These are phyloP conservation scores for Collybia nuda DNA, from an alignment of 768 basidiomycete species.

Conservation along the genomic window DNA sequence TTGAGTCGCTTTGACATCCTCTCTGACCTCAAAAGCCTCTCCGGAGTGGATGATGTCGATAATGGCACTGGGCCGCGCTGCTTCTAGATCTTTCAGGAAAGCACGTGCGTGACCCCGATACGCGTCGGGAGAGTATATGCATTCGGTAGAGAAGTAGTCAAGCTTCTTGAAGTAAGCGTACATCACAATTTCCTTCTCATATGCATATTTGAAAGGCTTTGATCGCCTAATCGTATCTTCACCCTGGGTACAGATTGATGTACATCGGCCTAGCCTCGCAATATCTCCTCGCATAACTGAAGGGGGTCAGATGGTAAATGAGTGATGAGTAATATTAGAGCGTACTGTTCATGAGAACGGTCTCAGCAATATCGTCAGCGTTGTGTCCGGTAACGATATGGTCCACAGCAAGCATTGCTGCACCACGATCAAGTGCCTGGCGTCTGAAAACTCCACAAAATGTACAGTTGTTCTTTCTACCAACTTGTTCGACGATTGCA, in stretches of 20 bases:
- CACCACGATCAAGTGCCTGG: conserved; percentile 95
- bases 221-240: conserved; percentile 96
- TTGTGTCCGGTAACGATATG: conserved; percentile 99
- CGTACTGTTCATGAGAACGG: conserved; percentile 97
- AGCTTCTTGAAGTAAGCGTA: conserved; percentile 98
- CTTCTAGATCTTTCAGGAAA: conserved; percentile 95
- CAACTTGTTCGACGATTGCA: conserved; percentile 89
- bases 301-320: conserved; percentile 2
- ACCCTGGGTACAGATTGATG: conserved; percentile 91
- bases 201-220: conserved; percentile 99
- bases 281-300: conserved; percentile 98
- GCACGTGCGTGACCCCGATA: conserved; percentile 95
- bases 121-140: conserved; percentile 98
- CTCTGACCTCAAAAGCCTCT: conserved; percentile 84
- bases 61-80: conserved; percentile 90
- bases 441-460: conserved; percentile 98
- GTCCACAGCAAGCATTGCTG: conserved; percentile 83
- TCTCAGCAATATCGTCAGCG: conserved; percentile 98
- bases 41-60: conserved; percentile 98
- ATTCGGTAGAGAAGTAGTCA: conserved; percentile 98
- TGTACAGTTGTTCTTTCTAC: conserved; percentile 97
- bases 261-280: conserved; percentile 90
- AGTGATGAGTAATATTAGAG: conserved; percentile 9
- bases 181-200: conserved; percentile 99
- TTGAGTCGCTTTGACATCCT: conserved; percentile 81